Base-by-base conservation (phyloP, 2,329 filamentous ascomycete genomes). In the Seiridium cupressi region DNA sequence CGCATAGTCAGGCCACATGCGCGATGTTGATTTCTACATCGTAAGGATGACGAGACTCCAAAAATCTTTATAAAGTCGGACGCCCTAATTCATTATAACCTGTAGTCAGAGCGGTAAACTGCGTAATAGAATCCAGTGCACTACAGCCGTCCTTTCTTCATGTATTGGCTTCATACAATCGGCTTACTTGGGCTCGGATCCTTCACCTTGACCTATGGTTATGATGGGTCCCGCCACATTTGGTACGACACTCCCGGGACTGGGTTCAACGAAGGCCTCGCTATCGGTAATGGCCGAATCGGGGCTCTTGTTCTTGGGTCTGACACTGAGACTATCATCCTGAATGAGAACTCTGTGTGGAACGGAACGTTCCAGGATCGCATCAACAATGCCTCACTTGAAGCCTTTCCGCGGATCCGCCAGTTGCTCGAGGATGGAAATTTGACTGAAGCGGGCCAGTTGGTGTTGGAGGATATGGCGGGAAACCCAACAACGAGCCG, bases 301-400 rank as follows among this genome's bases (percentile, higher is more conserved):
- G 54, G 54, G 26, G 54, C 54, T 13, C 54, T 57, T n/a, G 44
- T 57, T 9, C 36, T 46, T 6, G 44, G 51, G 8, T 49, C 53
- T 32, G 44, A 2, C 8, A 11, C 51, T 18, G 79, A 81, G 61
- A 65, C 73, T 26, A 68, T 81, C 18, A 71, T 73, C 38, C 66
- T 81, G n/a, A 81, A 81, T 58, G 79, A 81, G 63, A 77, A 81
- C 61, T 79, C 77, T 7, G 71, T 78, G 18, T 79, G 76, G 76
- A 77, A 73, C 61, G 77, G 77, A 57, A 74, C 73, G 5, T 70
- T 70, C 5, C 74, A 77, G 61, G 65, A 77, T 57, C 76, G 77
- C 31, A 73, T 74, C 18, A 76, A 76, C 31, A 70, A 69, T 53
- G 69, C 72, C 46, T 71, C 74, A 5, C 57, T 68, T 32, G 60